Conservation (phyloP, 2,329 filamentous ascomycete genomes). For the Pseudocercospora fuligena region DNA sequence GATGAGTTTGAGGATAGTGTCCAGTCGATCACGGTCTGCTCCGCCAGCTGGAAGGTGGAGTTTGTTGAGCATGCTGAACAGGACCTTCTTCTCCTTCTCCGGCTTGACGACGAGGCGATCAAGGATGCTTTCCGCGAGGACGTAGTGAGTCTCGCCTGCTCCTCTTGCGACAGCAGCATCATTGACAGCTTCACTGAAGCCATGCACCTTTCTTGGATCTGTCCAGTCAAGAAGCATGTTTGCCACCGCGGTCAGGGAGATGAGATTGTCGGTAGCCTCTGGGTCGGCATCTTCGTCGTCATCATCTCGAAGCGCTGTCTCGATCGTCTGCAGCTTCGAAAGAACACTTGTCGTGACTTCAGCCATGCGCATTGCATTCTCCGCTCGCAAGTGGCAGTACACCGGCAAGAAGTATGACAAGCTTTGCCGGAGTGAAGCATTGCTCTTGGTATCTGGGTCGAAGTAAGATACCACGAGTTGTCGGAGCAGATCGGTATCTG, state of each 20-base stretch:
- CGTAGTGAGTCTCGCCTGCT: conserved; percentile 66
- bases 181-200: conserved; percentile 36
- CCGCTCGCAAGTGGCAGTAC: conserved; percentile 82
- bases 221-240: conserved; percentile 93
- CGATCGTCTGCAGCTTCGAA: conserved; percentile 62
- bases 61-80: conserved; percentile 80
- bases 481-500: conserved; percentile 75
- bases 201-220: conserved; percentile 76
- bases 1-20: conserved; percentile 51
- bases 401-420: conserved; percentile 94
- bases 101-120: conserved; percentile 67
- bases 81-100: conserved; percentile 85
- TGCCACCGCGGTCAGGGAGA: conserved; percentile 73
- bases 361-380: conserved; percentile 84
- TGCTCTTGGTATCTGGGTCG: conserved; percentile 75
- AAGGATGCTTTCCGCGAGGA: conserved; percentile 76
- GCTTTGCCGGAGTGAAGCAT: conserved; percentile 82
- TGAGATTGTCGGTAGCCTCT: conserved; percentile 70
- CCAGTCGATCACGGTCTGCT: conserved; percentile 39
- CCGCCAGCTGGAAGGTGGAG: conserved; percentile 70
- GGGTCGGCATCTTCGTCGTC: conserved; percentile 71
- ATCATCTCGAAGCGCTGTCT: conserved; percentile 35
- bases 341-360: conserved; percentile 74
- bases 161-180: conserved; percentile 23
- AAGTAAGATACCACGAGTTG: conserved; percentile 87